phyloP scores from a whole-genome alignment of 2,329 filamentous ascomycete genomes.

The Fusarium continuum region DNA sequence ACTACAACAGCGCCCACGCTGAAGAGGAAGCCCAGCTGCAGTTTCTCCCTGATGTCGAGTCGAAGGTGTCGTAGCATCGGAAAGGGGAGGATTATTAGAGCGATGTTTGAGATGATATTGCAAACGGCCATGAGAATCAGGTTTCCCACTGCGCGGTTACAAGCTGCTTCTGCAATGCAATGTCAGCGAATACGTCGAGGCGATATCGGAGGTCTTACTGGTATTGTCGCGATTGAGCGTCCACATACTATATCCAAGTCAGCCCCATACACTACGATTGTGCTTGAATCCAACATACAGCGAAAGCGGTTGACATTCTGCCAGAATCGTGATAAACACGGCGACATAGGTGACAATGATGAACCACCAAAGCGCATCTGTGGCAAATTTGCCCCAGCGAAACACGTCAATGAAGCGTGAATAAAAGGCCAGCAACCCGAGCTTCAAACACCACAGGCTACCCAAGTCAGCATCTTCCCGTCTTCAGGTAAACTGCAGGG shows the following conservation, averaged over 20 bases:
- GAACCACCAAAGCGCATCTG: slow-evolving; percentile 38
- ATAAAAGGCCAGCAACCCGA: slow-evolving; percentile 45
- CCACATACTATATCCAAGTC: slow-evolving; percentile 31
- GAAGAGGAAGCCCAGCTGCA: slow-evolving; percentile 41
- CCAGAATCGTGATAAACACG: slow-evolving; percentile 41
- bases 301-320: slow-evolving; percentile 43
- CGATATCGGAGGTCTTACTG: neutral
- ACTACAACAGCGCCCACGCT: slow-evolving; percentile 43
- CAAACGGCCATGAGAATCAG: slow-evolving; percentile 45
- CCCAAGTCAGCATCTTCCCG: neutral
- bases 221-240: slow-evolving; percentile 9
- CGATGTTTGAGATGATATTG: slow-evolving; percentile 45
- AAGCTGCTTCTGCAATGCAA: slow-evolving; percentile 10
- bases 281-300: slow-evolving; percentile 15
- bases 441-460: slow-evolving; percentile 46
- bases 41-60: slow-evolving; percentile 29
- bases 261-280: neutral
- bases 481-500: too few species aligned
- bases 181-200: slow-evolving; percentile 6
- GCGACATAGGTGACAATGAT: slow-evolving; percentile 43
- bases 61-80: slow-evolving; percentile 43
- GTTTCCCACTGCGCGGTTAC: slow-evolving; percentile 42
- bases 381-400: slow-evolving; percentile 37
- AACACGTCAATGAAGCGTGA: slow-evolving; percentile 44
- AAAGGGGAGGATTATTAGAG: slow-evolving; percentile 45